A percentile compares a stretch with the other conserved stretches of the same genome.
These are phyloP conservation scores for Sporothrix brunneoviolacea DNA, from an alignment of 2,329 filamentous ascomycete species.

Conservation along the genomic window DNA sequence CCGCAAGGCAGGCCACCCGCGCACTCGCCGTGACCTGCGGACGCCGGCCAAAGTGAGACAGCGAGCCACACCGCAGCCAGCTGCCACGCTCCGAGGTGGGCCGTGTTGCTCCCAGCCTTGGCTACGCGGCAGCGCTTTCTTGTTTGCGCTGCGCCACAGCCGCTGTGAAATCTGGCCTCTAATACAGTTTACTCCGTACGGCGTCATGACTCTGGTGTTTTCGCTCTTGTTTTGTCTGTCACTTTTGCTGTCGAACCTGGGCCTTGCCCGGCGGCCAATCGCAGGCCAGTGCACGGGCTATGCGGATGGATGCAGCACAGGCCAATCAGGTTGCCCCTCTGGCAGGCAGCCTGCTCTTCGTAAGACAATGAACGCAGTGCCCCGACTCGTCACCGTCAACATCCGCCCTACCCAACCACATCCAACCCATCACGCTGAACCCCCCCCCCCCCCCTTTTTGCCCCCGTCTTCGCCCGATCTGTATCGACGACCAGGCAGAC, in stretches of 20 bases:
- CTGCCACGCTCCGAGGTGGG: too few relatives aligned
- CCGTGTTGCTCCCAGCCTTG: conserved; percentile 6
- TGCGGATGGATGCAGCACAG: neutral
- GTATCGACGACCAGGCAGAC: too few relatives aligned
- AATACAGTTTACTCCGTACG: too few relatives aligned
- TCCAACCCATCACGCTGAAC: too few relatives aligned
- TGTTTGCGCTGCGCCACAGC: conserved; percentile 5
- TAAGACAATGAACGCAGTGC: too few relatives aligned
- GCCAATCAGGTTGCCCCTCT: conserved; percentile 9
- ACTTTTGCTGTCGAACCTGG: neutral
- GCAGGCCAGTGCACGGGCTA: conserved; percentile 1
- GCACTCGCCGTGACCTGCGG: conserved; percentile 25
- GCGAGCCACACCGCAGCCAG: conserved; percentile 23
- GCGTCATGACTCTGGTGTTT: conserved; percentile 2
- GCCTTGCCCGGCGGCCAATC: conserved; percentile 6
- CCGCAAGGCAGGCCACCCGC: conserved; percentile 12
- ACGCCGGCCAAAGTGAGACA: conserved; percentile 26
- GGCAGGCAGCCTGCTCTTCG: neutral
- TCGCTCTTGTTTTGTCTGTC: neutral
- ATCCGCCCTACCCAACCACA: too few relatives aligned
- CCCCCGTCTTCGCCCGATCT: too few relatives aligned
- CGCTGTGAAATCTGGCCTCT: neutral
- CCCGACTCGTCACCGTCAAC: too few relatives aligned
- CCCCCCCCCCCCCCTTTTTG: too few relatives aligned
- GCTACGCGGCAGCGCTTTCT: neutral